Conservation (phyloP, 2,329 filamentous ascomycete species). For the Raffaelea ambrosiae region DNA sequence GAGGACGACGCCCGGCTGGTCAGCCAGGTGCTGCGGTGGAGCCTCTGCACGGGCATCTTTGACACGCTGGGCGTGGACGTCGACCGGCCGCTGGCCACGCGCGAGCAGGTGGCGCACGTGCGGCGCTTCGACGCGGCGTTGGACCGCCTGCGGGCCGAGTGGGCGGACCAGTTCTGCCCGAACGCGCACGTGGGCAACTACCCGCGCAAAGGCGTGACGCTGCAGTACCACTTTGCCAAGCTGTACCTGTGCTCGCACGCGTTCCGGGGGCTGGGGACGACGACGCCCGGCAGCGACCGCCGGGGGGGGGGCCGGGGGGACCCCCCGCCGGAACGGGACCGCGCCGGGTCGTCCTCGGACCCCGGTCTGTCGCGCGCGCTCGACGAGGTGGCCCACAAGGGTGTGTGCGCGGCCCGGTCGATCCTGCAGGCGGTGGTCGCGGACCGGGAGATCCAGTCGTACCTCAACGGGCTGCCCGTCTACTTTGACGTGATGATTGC, state of each 20-base stretch:
- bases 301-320: not conserved
- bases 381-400: constrained; percentile 18
- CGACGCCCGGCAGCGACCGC: not conserved
- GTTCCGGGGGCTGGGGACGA: constrained; percentile 16
- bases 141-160: constrained; percentile 16
- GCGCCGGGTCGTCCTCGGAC: no score
- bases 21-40: constrained; percentile 13
- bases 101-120: constrained; percentile 11
- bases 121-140: constrained; percentile 14
- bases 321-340: no score
- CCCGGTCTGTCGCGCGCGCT: constrained; percentile 13
- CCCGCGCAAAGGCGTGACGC: constrained; percentile 20
- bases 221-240: constrained; percentile 25
- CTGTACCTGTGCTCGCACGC: constrained; percentile 23
- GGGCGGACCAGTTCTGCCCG: constrained; percentile 14
- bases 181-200: constrained; percentile 23
- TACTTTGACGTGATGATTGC: constrained; percentile 9
- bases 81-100: constrained; percentile 9
- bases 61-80: constrained; percentile 7
- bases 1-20: constrained; percentile 12
- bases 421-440: constrained; percentile 3
- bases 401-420: constrained; percentile 9
- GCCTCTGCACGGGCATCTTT: constrained; percentile 9
- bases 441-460: constrained; percentile 4
- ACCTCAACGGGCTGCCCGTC: constrained; percentile 5